Base-by-base conservation (phyloP, 148 eudicot genomes). In the Euryodendron excelsum region DNA sequence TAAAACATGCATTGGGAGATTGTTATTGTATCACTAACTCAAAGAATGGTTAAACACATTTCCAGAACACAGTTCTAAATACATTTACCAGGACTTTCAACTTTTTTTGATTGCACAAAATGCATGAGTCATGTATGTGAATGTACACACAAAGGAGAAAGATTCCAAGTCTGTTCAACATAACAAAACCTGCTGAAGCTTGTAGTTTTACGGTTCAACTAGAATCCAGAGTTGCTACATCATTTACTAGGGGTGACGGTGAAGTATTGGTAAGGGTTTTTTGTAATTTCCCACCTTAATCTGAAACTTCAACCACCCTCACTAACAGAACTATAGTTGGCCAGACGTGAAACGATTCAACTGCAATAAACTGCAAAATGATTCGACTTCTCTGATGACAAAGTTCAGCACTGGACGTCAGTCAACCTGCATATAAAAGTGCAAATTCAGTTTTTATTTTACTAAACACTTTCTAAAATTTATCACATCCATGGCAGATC, bases 391-490 rank as follows among this genome's bases (percentile, higher is more conserved):
- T 56, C 68, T 21, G 27, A 76, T 44, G 41, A 45, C 56, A 10
- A 44, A 48, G 60, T 41, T 66, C 17, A 13, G 48, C 3, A 13
- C 28, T 39, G 30, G 6, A 73, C 53, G 62, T 72, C 79, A 83
- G 69, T 80, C 75, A 66, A 78, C 80, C 87, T 81, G 84, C 76
- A 81, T 25, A 75, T 12, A 75, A 15, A 0, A 53, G 25, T 44
- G 37, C 47, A 30, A 34, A 44, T 45, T 12, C 48, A 21, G 13
- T 17, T 58, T 44, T 31, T 1, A n/a, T 18, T 14, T 63, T 25
- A 36, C n/a, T 17, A 67, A 33, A 11, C 27, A 25, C 21, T 59
- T 30, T 20, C 18, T 27, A 25, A 60, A 36, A 36, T n/a, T 8
- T 4, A 62, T 48, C 5, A 25, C 7, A 3, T 48, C 25, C 28